phyloP scores from a whole-genome alignment of 768 basidiomycete genomes.

The Termitomyces titanicus region DNA sequence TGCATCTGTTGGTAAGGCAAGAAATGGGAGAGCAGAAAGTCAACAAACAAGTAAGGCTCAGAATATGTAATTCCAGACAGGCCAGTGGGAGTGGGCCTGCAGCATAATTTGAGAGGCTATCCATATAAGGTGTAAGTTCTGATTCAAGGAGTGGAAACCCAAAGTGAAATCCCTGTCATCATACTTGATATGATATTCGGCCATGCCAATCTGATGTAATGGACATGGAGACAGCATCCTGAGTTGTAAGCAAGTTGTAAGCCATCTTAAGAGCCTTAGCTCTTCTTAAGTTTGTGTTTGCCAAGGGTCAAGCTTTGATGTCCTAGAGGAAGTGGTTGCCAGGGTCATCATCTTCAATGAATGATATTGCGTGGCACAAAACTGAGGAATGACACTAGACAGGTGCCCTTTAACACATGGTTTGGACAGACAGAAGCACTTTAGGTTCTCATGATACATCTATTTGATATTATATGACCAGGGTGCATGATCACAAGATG shows the following conservation, averaged over 20 bases:
- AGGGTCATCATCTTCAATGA: not conserved
- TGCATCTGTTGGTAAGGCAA: not conserved
- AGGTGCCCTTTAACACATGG: not conserved
- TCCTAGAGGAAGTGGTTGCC: not conserved
- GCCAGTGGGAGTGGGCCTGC: not conserved
- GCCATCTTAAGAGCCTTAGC: not conserved
- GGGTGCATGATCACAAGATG: too few relatives aligned
- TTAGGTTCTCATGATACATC: too few relatives aligned
- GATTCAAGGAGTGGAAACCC: not conserved
- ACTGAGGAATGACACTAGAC: not conserved
- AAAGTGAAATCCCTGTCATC: not conserved
- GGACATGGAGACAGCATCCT: not conserved
- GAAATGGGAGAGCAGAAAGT: not conserved
- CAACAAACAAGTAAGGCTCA: slow-evolving; percentile 21
- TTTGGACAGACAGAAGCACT: too few relatives aligned
- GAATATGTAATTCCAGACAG: not conserved
- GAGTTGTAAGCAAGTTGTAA: too few relatives aligned
- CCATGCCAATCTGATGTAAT: too few relatives aligned
- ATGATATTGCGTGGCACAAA: not conserved
- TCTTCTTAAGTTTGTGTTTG: not conserved
- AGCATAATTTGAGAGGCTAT: not conserved
- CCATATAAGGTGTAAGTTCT: not conserved
- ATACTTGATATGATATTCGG: not conserved
- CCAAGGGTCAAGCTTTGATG: not conserved
- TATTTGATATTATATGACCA: too few relatives aligned